A percentile compares a stretch with the other conserved stretches of the same genome.
phyloP scores from a whole-genome alignment of 2,329 filamentous ascomycete species.

The Anisogramma anomala region DNA sequence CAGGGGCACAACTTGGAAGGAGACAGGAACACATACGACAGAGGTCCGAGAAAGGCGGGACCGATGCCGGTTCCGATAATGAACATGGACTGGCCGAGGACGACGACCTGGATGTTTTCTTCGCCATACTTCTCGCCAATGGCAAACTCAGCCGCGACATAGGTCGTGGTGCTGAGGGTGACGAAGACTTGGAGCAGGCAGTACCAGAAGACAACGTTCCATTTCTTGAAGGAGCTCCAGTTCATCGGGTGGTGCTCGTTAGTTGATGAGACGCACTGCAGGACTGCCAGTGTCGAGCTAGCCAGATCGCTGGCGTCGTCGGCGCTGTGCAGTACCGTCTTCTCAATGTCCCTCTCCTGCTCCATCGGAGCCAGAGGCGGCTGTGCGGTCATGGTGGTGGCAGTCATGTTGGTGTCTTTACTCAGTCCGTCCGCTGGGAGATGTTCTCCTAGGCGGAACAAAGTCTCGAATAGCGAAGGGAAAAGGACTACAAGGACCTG shows the following conservation, averaged over 20 bases:
- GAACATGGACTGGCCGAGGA: conserved; percentile 31
- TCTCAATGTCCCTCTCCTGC: conserved; percentile 6
- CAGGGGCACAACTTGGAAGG: no score
- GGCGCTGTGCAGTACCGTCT: conserved; percentile 3
- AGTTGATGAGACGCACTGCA: conserved; percentile 18
- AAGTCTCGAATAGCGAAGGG: no score
- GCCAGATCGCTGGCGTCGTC: conserved; percentile 10
- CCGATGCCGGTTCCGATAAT: conserved; percentile 31
- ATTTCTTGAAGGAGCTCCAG: conserved; percentile 21
- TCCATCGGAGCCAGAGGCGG: no score
- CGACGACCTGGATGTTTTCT: conserved; percentile 25
- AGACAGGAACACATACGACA: conserved; percentile 23
- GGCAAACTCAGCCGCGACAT: conserved; percentile 27
- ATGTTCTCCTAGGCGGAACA: no score
- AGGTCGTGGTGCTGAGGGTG: conserved; percentile 27
- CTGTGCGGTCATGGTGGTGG: no score
- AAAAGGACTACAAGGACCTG: no score
- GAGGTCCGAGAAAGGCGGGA: conserved; percentile 28
- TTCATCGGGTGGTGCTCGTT: conserved; percentile 21
- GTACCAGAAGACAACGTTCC: conserved; percentile 20
- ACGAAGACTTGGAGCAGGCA: conserved; percentile 27
- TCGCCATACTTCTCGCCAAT: conserved; percentile 27
- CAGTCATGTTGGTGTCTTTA: no score
- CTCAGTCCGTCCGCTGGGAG: no score
- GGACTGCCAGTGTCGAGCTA: conserved; percentile 18